These are phyloP conservation scores for Lasiodiplodia sp. DNA, from an alignment of 2,329 filamentous ascomycete species.

Conservation along the genomic window DNA sequence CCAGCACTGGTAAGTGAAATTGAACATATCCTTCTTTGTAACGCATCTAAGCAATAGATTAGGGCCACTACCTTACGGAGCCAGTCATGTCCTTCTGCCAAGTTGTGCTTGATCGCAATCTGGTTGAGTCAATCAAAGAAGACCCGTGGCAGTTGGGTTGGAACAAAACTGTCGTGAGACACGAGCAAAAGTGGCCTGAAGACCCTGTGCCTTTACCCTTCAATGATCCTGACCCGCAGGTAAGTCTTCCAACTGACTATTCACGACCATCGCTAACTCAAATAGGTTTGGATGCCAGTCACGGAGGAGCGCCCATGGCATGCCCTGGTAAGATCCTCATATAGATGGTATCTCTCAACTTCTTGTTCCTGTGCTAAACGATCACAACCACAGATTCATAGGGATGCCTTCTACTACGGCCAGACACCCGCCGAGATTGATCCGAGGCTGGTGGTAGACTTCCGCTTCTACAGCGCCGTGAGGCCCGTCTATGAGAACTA, in stretches of 20 bases:
- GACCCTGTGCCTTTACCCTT: neutral
- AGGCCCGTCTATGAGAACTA: constrained; percentile 32
- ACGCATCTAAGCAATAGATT: neutral
- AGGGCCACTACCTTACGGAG: neutral
- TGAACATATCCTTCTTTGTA: too few species aligned
- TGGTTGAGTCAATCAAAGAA: constrained; percentile 12
- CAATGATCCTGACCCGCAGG: neutral
- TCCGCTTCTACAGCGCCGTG: constrained; percentile 35
- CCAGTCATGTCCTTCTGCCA: constrained; percentile 40
- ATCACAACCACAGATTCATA: neutral
- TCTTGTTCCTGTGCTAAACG: neutral
- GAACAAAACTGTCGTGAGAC: neutral
- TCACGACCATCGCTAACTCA: neutral
- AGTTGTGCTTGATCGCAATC: constrained; percentile 34
- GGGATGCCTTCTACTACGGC: neutral
- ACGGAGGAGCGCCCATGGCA: neutral
- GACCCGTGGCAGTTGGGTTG: neutral
- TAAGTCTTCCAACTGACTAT: neutral
- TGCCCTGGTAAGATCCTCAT: neutral
- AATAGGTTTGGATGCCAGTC: neutral
- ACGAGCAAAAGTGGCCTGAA: neutral
- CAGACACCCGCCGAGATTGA: constrained; percentile 29
- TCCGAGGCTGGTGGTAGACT: constrained; percentile 35
- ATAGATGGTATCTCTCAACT: neutral
- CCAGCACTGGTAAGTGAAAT: constrained; percentile 14